Evolutionary conservation across 2,329 filamentous ascomycete species (phyloP).

Genomic region (Cladosporium cucumerinum): DNA sequence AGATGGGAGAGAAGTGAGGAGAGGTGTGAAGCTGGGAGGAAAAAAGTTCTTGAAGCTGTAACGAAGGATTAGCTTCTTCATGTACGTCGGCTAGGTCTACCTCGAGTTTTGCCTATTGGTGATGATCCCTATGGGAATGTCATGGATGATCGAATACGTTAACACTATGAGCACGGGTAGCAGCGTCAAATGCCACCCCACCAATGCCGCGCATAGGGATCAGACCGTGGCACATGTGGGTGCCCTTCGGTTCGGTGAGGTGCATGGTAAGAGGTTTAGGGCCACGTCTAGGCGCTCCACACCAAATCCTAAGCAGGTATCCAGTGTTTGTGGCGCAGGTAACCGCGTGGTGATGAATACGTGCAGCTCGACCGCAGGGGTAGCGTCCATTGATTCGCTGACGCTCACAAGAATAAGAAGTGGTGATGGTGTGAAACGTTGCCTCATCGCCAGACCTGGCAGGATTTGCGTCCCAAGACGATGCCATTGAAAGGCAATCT

Average conservation of each 20-base stretch:
- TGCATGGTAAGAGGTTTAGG: slow-evolving; percentile 7
- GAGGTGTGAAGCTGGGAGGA: slow-evolving; percentile 7
- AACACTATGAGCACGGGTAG: slow-evolving; percentile 7
- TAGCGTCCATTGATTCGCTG: slow-evolving; percentile 10
- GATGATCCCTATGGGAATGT: slow-evolving; percentile 13
- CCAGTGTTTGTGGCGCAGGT: slow-evolving; percentile 9
- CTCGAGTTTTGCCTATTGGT: slow-evolving; percentile 4
- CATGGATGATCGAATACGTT: slow-evolving; percentile 14
- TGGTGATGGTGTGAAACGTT: slow-evolving; percentile 7
- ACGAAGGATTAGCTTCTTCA: slow-evolving; percentile 8
- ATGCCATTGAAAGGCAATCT: slow-evolving; percentile 16
- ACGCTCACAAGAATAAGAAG: background rate
- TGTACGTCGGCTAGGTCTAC: slow-evolving; percentile 7
- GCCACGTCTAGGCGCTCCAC: slow-evolving; percentile 14
- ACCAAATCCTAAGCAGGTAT: slow-evolving; percentile 9
- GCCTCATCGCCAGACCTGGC: background rate
- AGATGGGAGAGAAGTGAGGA: slow-evolving; percentile 17
- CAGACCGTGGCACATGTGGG: background rate
- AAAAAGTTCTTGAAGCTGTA: slow-evolving; percentile 11
- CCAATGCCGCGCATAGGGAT: slow-evolving; percentile 14
- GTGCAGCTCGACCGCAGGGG: slow-evolving; percentile 9
- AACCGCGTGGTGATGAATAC: slow-evolving; percentile 13
- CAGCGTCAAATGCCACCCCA: slow-evolving; percentile 11
- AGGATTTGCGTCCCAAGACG: background rate
- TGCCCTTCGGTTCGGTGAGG: slow-evolving; percentile 9